Conservation (phyloP, 768 basidiomycete genomes). For the Xerocomus potaroensis region DNA sequence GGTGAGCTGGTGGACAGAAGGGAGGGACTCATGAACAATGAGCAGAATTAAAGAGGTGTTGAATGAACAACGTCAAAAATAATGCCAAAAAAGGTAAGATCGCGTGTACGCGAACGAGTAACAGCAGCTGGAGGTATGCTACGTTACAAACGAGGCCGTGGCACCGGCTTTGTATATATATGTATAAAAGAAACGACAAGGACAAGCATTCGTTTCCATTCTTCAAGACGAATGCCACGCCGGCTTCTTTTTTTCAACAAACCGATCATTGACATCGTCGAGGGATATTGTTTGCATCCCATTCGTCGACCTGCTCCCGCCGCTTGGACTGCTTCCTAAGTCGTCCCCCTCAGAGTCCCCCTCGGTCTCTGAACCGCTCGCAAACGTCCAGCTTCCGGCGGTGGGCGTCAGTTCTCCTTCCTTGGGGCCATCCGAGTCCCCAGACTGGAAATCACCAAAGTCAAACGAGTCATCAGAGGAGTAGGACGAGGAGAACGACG, state of each 20-base stretch:
- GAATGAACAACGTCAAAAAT: too few species aligned
- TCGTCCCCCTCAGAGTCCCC: constrained; percentile 32
- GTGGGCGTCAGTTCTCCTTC: constrained; percentile 57
- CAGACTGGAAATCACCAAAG: constrained; percentile 75
- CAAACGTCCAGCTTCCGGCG: constrained; percentile 66
- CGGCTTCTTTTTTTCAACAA: constrained; percentile 18
- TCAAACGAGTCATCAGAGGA: constrained; percentile 70
- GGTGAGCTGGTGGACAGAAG: too few species aligned
- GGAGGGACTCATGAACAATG: too few species aligned
- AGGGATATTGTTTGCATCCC: constrained; percentile 28
- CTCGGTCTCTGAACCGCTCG: constrained; percentile 37
- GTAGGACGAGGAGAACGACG: constrained; percentile 47
- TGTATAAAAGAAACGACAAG: too few species aligned
- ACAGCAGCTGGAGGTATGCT: not conserved
- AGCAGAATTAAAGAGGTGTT: too few species aligned
- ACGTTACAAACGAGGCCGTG: not conserved
- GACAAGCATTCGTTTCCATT: not conserved
- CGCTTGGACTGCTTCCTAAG: constrained; percentile 17
- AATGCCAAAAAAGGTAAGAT: too few species aligned
- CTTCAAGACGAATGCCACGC: constrained; percentile 13
- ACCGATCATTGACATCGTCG: constrained; percentile 20
- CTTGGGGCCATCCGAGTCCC: constrained; percentile 22
- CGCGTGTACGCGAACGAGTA: not conserved
- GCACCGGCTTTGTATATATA: not conserved
- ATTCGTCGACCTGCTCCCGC: constrained; percentile 11